These are phyloP conservation scores for Saccharum hybrid DNA, from an alignment of 202 grass and related monocot genomes.

Conservation along the genomic window DNA sequence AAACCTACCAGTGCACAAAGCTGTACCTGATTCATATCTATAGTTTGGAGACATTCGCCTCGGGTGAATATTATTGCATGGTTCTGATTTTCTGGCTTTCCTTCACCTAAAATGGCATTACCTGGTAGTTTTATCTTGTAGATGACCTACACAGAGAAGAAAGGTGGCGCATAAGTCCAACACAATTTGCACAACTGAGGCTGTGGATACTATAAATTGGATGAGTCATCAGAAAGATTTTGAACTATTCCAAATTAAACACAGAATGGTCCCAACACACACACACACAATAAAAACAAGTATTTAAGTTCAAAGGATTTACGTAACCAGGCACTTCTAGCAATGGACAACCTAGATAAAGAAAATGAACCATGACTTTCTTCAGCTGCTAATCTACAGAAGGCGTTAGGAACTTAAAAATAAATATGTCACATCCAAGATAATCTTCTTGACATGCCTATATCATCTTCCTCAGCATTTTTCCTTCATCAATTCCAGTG, in stretches of 20 bases:
- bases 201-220: constrained; percentile 16
- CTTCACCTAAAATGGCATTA: constrained; percentile 91
- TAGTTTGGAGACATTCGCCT: constrained; percentile 95
- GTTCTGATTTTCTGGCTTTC: constrained; percentile 99
- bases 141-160: constrained; percentile 62
- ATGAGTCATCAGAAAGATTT: not conserved
- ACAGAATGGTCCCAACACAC: not conserved
- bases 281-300: not conserved
- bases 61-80: constrained; percentile 99
- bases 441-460: constrained; percentile 18
- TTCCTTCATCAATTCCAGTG: not conserved
- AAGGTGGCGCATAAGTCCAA: constrained; percentile 30
- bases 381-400: not conserved
- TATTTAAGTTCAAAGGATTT: not conserved
- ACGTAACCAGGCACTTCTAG: not conserved
- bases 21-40: constrained; percentile 99
- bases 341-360: constrained; percentile 13
- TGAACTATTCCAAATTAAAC: constrained; percentile 9
- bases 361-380: constrained; percentile 11
- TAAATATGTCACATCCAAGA: not conserved
- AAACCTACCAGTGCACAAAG: constrained; percentile 15
- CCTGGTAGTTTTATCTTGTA: constrained; percentile 99
- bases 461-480: not conserved
- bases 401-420: not conserved
- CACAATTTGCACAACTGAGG: constrained; percentile 5